Evolutionary conservation across 805 yeast genomes (phyloP), one percentile per base, ranked within the genome.

Genomic region (Blastobotrys muscicola): DNA sequence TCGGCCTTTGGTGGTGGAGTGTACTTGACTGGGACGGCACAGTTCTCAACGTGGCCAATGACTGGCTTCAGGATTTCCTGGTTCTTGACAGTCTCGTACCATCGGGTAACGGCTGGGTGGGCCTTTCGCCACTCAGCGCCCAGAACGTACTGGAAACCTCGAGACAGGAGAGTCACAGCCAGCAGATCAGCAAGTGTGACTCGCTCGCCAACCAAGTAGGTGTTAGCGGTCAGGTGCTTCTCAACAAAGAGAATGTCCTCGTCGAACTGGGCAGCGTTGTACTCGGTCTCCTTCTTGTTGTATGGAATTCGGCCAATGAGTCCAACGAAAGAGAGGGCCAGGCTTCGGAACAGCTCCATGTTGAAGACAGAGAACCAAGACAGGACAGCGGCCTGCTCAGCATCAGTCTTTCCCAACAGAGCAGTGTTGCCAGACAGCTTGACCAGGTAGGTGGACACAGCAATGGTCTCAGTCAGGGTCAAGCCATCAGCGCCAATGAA

Each of bases 301-400:
- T 76, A 85, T 51, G 94, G 89, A 8, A 11, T 16, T 42, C 59
- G 65, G 57, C 95, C 95, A 39, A 65, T 57, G 44, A 82, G 60
- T 54, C 86, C 82, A 47, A 62, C 60, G 66, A 85, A 76, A 51
- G 76, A 75, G 33, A 51, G 56, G 46, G 74, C 73, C 42, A 71
- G 55, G 46, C 65, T 56, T 38, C 68, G 56, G 52, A 81, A 60
- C 46, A 82, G 54, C 56, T 89, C 95, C 54, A 75, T 57, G 72
- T 82, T 85, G 62, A 78, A 71, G 53, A 84, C 68, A 2, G 95
- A 84, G 62, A 80, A 57, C 94, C 94, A 87, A 67, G 71, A 78
- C 54, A 87, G 62, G 57, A 86, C 69, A 56, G 65, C 65, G 47
- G 84, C 85, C 60, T 76, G 71, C 56, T 83, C 85, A 52, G 68